These are phyloP conservation scores for Neurospora hispaniola DNA, from an alignment of 495 filamentous ascomycete species.

Conservation along the genomic window DNA sequence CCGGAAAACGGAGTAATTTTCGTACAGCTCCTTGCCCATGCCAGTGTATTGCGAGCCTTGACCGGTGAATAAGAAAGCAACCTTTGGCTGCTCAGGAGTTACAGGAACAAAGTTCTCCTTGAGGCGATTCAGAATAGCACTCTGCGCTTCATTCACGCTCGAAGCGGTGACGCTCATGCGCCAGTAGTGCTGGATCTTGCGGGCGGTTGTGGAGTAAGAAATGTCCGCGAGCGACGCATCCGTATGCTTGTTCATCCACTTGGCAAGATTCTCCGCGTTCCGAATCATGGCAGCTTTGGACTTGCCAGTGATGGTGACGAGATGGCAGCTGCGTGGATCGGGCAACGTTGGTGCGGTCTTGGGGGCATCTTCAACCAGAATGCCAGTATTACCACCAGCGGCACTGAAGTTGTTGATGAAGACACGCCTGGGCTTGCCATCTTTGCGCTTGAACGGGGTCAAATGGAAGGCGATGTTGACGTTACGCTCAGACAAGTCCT, in stretches of 20 bases:
- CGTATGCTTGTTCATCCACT: conserved; percentile 43
- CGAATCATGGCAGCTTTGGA: conserved; percentile 43
- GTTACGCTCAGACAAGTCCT: conserved; percentile 61
- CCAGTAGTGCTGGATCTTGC: conserved; percentile 73
- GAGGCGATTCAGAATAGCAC: conserved; percentile 30
- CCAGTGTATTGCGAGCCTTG: conserved; percentile 56
- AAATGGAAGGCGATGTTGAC: conserved; percentile 54
- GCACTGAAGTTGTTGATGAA: conserved; percentile 64
- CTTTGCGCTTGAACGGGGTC: conserved; percentile 52
- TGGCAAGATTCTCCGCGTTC: conserved; percentile 38
- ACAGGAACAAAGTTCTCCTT: conserved; percentile 38
- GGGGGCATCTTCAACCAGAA: conserved; percentile 50
- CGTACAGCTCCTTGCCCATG: conserved; percentile 65
- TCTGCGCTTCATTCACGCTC: conserved; percentile 34
- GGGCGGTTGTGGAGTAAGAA: conserved; percentile 74
- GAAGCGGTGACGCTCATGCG: conserved; percentile 51
- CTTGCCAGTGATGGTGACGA: conserved; percentile 51
- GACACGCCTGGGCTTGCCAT: conserved; percentile 47
- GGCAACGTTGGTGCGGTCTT: conserved; percentile 16
- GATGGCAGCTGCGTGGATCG: conserved; percentile 42
- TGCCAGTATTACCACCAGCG: conserved; percentile 55
- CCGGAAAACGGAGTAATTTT: conserved; percentile 56
- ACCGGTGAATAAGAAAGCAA: conserved; percentile 62
- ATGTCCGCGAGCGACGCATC: conserved; percentile 44
- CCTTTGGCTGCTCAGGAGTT: conserved; percentile 37